phyloP scores from a whole-genome alignment of 352 stramenopile genomes.

The Globisporangium ultimum region DNA sequence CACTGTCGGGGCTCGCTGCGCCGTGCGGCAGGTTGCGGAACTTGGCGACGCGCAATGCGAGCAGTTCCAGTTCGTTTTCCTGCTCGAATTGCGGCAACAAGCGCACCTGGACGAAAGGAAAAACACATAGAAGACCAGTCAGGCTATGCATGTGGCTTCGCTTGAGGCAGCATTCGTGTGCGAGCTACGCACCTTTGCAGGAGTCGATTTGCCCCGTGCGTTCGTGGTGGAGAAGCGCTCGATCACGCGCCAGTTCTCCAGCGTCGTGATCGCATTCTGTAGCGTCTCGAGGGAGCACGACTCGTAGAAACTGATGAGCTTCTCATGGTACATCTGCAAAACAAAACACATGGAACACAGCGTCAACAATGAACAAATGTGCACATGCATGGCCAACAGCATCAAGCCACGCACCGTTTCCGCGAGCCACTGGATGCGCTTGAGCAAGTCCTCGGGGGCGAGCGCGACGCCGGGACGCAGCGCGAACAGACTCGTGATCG shows the following conservation, averaged over 20 bases:
- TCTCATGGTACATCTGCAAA: constrained; percentile 80
- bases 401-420: constrained; percentile 37
- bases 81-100: constrained; percentile 41
- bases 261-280: constrained; percentile 66
- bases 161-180: too few species aligned
- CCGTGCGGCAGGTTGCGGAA: constrained; percentile 70
- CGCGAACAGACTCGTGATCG: constrained; percentile 69
- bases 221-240: constrained; percentile 27
- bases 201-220: constrained; percentile 6
- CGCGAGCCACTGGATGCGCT: constrained; percentile 79
- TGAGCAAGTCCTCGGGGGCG: constrained; percentile 57
- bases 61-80: constrained; percentile 55
- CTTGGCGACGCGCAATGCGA: constrained; percentile 59
- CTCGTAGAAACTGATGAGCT: constrained; percentile 83
- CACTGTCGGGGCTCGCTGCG: constrained; percentile 17
- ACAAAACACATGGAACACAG: neutral
- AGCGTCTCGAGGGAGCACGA: constrained; percentile 83
- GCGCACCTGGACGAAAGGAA: constrained; percentile 18
- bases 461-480: constrained; percentile 52
- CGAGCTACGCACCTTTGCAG: constrained; percentile 17
- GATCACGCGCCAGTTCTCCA: constrained; percentile 69
- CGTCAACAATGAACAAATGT: neutral
- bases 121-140: constrained; percentile 1
- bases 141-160: neutral
- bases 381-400: neutral